Conservation (phyloP, 768 basidiomycete species). For the Trametopsis cervina region DNA sequence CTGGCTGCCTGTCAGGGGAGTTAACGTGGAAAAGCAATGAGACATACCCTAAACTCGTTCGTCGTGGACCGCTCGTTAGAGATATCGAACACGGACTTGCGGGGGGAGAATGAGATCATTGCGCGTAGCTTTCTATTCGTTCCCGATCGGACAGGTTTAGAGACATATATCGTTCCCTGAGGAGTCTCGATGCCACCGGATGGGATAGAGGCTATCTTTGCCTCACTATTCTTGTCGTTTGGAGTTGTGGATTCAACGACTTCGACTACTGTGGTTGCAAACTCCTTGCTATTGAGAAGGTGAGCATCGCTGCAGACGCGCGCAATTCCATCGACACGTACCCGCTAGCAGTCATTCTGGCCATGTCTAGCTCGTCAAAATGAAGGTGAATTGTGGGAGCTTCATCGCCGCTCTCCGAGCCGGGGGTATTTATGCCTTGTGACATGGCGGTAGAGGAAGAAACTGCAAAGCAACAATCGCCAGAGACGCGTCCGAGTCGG, state of each 20-base stretch:
- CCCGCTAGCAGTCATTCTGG: constrained; percentile 8
- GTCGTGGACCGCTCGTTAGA: constrained; percentile 62
- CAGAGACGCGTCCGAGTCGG: too few relatives aligned
- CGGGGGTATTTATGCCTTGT: neutral
- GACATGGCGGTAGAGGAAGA: too few relatives aligned
- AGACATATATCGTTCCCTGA: constrained; percentile 65
- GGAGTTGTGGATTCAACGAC: constrained; percentile 1
- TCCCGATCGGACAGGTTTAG: constrained; percentile 68
- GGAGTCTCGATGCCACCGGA: constrained; percentile 39
- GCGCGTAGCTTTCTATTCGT: constrained; percentile 75
- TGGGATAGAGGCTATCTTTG: constrained; percentile 6
- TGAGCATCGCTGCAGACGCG: neutral
- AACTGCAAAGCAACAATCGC: too few relatives aligned
- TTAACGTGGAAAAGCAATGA: neutral
- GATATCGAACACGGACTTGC: constrained; percentile 81
- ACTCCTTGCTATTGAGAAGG: neutral
- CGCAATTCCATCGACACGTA: neutral
- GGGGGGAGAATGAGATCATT: constrained; percentile 78
- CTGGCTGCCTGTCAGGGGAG: constrained; percentile 27
- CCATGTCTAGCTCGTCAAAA: constrained; percentile 4
- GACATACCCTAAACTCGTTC: constrained; percentile 79
- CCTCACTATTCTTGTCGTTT: neutral
- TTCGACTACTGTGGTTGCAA: constrained; percentile 9
- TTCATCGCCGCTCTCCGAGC: neutral
- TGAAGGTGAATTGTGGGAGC: constrained; percentile 5